Evolutionary conservation across 495 filamentous ascomycete species (phyloP).

Genomic region (Letharia lupina): DNA sequence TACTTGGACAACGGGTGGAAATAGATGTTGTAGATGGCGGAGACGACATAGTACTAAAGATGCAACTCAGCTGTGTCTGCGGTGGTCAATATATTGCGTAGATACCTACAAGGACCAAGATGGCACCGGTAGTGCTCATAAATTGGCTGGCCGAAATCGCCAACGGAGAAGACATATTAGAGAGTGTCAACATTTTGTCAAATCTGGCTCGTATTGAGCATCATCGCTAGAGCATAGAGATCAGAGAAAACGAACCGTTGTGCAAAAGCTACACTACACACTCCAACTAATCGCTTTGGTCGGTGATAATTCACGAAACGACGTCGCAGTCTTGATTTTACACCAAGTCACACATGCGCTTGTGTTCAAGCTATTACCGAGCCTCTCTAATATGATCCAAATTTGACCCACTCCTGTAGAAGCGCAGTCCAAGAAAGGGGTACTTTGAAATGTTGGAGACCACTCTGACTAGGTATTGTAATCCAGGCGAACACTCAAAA

Average conservation of each 20-base stretch:
- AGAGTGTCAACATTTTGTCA: constrained; percentile 12
- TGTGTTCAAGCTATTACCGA: not conserved
- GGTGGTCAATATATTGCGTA: not conserved
- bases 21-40: constrained; percentile 28
- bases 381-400: not conserved
- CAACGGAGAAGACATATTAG: not conserved
- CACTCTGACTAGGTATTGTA: too few relatives aligned
- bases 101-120: constrained; percentile 10
- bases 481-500: not conserved
- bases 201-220: constrained; percentile 1
- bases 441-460: too few relatives aligned
- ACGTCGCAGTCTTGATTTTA: not conserved
- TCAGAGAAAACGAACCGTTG: not conserved
- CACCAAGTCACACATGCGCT: not conserved
- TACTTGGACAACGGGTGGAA: constrained; percentile 28
- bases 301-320: not conserved
- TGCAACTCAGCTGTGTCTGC: not conserved
- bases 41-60: constrained; percentile 8
- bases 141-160: constrained; percentile 3
- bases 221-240: not conserved
- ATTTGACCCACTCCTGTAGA: not conserved
- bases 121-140: not conserved
- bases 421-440: too few relatives aligned
- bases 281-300: not conserved
- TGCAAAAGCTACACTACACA: not conserved